Conservation (phyloP, 1,284 basidiomycete genomes). For the Vanrija humicola region DNA sequence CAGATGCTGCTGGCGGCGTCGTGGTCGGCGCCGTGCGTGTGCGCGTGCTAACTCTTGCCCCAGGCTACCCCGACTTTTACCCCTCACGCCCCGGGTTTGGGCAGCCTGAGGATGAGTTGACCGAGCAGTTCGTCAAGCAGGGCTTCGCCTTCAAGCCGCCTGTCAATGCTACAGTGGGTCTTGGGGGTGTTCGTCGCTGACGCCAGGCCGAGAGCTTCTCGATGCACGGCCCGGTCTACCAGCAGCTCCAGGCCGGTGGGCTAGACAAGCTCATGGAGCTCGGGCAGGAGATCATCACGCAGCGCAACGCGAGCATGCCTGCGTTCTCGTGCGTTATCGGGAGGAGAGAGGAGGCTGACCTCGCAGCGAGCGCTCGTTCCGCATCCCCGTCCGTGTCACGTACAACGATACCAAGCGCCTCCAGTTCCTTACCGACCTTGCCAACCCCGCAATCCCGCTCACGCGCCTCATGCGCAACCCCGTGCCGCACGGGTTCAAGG, state of each 20-base stretch:
- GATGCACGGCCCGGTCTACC: constrained; percentile 55
- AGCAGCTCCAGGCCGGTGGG: constrained; percentile 53
- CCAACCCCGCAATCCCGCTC: constrained; percentile 81
- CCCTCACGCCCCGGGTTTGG: constrained; percentile 75
- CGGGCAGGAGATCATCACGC: constrained; percentile 71
- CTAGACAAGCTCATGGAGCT: constrained; percentile 69
- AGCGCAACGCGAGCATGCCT: constrained; percentile 50
- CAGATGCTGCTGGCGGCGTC: neutral
- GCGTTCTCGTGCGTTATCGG: constrained; percentile 14
- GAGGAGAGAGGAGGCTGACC: too few relatives aligned
- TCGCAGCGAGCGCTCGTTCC: constrained; percentile 67
- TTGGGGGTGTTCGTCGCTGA: neutral
- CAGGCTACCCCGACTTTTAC: constrained; percentile 81
- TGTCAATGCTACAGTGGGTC: constrained; percentile 47
- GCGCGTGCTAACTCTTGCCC: neutral
- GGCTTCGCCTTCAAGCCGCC: constrained; percentile 64
- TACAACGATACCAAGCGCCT: constrained; percentile 83
- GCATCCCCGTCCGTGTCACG: constrained; percentile 80
- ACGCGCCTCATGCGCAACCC: constrained; percentile 75
- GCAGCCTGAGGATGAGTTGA: constrained; percentile 80
- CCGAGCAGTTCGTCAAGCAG: constrained; percentile 69
- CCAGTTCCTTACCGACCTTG: constrained; percentile 86
- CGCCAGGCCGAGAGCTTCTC: constrained; percentile 55
- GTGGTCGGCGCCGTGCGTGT: neutral
- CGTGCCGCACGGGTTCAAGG: constrained; percentile 90